Evolutionary conservation across 2,329 filamentous ascomycete genomes (phyloP), one percentile per base, ranked within the genome.

Genomic region (Metarhizium anisopliae): DNA sequence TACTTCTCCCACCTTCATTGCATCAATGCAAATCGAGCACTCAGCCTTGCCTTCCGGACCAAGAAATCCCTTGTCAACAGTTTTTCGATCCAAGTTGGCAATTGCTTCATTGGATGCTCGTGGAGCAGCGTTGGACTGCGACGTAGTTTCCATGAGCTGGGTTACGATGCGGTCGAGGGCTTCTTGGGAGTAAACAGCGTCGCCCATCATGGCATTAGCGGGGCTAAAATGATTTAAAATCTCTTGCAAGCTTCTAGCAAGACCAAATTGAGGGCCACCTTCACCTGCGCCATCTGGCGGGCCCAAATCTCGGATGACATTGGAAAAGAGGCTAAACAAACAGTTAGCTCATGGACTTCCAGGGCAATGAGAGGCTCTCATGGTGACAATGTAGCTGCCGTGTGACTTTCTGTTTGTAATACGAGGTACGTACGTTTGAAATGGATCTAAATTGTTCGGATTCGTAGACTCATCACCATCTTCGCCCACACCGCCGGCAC

Each of bases 11-110:
- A 88, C 66, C 30, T 82, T 78, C 59, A 95, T 86, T 32, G 89
- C 82, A 55, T 96, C 91, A 76, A 97, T 95, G 71, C 94, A 99
- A 57, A 99, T 96, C 40, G 89, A 92, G 69, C 94, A 99, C 66
- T 96, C 92, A 47, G 84, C 86, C 56, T 87, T 89, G 6, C 80
- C 81, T 54, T 84, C 81, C 0, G 74, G 67, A 1, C 77, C 79
- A 6, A 95, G 75, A 80, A 95, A 86, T 47, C 85, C 79, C 56
- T 80, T 74, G 52, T 89, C 82, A 2, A 94, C 76, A 47, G 81
- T 81, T 61, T 85, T 87, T 62, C 86, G 87, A 8, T 89, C 83
- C 5, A 99, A 74, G 3, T 81, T 79, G 30, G 81, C 78, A 55
- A 99, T 92, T 0, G 89, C 89, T 50, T 81, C 79, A 58, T 85